These are phyloP conservation scores for Cordia subcordata DNA, from an alignment of 257 asterid genomes.

Conservation along the genomic window DNA sequence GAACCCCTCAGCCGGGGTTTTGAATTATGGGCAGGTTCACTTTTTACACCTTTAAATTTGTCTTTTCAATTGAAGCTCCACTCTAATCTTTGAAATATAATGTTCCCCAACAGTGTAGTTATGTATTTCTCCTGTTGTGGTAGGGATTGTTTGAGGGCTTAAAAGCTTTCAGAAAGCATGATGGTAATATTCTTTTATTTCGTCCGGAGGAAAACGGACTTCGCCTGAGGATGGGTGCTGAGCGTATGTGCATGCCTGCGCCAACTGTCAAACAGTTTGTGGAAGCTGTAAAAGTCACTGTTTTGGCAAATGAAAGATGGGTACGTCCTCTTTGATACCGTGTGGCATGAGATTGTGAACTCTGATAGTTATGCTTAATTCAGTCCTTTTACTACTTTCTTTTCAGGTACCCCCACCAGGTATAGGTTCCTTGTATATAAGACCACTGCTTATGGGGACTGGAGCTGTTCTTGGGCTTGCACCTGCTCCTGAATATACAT, in stretches of 20 bases:
- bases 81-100: background rate
- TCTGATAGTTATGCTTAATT: background rate
- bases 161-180: constrained; percentile 78
- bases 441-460: constrained; percentile 97
- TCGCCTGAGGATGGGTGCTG: constrained; percentile 77
- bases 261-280: constrained; percentile 82
- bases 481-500: constrained; percentile 97
- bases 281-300: constrained; percentile 84
- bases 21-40: constrained; percentile 94
- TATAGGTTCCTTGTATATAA: constrained; percentile 83
- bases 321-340: constrained; percentile 30
- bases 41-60: background rate
- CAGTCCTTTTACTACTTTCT: constrained; percentile 7
- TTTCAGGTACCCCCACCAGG: constrained; percentile 96
- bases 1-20: constrained; percentile 88
- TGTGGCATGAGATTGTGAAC: background rate
- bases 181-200: constrained; percentile 75
- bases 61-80: background rate
- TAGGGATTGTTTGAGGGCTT: constrained; percentile 93
- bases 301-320: constrained; percentile 91
- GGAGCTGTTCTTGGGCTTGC: constrained; percentile 98
- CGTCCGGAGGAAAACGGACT: constrained; percentile 83
- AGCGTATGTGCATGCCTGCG: constrained; percentile 98
- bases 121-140: constrained; percentile 2
- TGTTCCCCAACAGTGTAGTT: background rate